Percentiles rank a stretch among this genome's conserved stretches.
phyloP scores from a whole-genome alignment of 2,329 filamentous ascomycete genomes.

The Emericellopsis atlantica region DNA sequence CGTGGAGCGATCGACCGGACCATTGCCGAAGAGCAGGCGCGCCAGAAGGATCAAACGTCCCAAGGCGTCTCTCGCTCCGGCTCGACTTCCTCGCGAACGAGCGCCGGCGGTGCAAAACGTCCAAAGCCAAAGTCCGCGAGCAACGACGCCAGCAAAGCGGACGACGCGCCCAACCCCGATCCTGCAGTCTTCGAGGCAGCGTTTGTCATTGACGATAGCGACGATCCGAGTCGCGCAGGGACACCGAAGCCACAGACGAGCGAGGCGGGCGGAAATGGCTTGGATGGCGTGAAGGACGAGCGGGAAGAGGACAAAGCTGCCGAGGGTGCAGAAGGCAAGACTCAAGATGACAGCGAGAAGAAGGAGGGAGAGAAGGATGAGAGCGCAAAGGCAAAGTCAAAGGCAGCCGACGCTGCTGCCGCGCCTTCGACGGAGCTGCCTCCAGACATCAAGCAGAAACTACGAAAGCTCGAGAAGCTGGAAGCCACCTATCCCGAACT shows the following conservation, averaged over 20 bases:
- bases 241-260: constrained; percentile 39
- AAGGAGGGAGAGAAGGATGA: constrained; percentile 6
- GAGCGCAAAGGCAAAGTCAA: constrained; percentile 5
- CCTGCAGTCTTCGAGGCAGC: constrained; percentile 79
- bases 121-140: constrained; percentile 25
- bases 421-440: constrained; percentile 42
- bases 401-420: constrained; percentile 1
- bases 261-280: constrained; percentile 15
- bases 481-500: constrained; percentile 83
- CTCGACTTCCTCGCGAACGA: constrained; percentile 24
- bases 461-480: constrained; percentile 81
- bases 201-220: constrained; percentile 78
- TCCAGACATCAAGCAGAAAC: constrained; percentile 59
- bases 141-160: constrained; percentile 15
- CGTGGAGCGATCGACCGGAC: constrained; percentile 76
- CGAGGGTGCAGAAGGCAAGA: constrained; percentile 5
- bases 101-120: constrained; percentile 17
- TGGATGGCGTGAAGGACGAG: constrained; percentile 7
- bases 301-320: constrained; percentile 3
- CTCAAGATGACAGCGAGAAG: constrained; percentile 10
- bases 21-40: constrained; percentile 85
- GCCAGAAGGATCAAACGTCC: constrained; percentile 37
- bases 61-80: constrained; percentile 19
- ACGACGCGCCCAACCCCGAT: constrained; percentile 47
- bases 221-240: constrained; percentile 47